Conservation (phyloP, 306 rosid genomes). For the Gleditsia sinensis region DNA sequence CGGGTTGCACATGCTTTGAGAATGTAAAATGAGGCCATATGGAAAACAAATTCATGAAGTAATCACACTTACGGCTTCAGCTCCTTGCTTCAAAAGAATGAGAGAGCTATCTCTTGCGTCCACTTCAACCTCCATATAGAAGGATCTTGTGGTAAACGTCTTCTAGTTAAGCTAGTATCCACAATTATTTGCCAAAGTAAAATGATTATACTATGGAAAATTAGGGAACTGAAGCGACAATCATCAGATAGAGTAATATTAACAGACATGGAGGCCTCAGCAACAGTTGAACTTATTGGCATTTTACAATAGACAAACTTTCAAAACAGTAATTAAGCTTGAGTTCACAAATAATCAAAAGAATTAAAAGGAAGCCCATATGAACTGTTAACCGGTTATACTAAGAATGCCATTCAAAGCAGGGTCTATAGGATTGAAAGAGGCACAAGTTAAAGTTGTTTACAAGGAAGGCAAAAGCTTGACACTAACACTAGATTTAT, state of each 20-base stretch:
- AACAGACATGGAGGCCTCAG: background rate
- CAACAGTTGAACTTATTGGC: background rate
- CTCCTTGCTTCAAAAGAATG: conserved; percentile 62
- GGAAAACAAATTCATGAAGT: background rate
- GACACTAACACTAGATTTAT: background rate
- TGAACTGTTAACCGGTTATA: background rate
- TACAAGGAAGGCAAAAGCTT: background rate
- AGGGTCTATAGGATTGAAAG: background rate
- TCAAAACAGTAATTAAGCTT: background rate
- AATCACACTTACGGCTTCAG: conserved; percentile 63
- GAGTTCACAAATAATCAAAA: background rate
- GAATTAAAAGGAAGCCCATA: background rate
- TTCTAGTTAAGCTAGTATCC: background rate
- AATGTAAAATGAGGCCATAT: background rate
- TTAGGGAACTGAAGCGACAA: background rate
- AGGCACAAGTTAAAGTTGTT: background rate
- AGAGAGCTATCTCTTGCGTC: conserved; percentile 33
- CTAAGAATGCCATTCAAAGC: background rate
- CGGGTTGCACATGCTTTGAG: background rate
- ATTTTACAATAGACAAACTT: background rate
- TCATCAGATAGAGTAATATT: background rate
- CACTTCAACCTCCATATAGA: conserved; percentile 38
- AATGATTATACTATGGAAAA: background rate
- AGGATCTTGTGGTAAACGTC: background rate
- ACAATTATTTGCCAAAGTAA: background rate